Evolutionary conservation across 352 stramenopile species (phyloP).

Genomic region (Globisporangium nodosum): DNA sequence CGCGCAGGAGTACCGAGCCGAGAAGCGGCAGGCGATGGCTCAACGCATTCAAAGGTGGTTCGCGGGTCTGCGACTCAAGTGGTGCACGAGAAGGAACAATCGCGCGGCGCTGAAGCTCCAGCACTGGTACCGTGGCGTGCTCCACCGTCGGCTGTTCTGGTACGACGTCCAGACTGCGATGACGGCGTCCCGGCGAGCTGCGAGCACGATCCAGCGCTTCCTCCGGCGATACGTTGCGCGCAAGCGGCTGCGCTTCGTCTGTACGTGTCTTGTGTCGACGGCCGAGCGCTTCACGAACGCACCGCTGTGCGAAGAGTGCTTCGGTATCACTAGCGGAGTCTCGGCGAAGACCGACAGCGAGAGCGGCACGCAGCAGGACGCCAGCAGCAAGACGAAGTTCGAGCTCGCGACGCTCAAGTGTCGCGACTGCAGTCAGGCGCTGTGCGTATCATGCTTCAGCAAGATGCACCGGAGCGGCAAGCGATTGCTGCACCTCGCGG

Average conservation of each 20-base stretch:
- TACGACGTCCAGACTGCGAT: conserved; percentile 15
- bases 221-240: neutral
- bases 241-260: conserved; percentile 4
- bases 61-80: conserved; percentile 13
- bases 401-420: conserved; percentile 15
- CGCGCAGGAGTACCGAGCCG: conserved; percentile 14
- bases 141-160: conserved; percentile 18
- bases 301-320: conserved; percentile 34
- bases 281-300: conserved; percentile 21
- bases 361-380: neutral
- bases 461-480: conserved; percentile 26
- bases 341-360: neutral
- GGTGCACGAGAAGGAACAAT: conserved; percentile 12
- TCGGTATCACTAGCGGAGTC: neutral
- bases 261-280: conserved; percentile 10
- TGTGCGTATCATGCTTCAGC: conserved; percentile 21
- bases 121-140: conserved; percentile 16
- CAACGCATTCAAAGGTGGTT: conserved; percentile 24
- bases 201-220: neutral
- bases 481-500: conserved; percentile 24
- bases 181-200: conserved; percentile 1
- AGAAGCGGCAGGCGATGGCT: conserved; percentile 12
- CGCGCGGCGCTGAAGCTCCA: conserved; percentile 20
- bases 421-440: neutral
- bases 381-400: neutral